phyloP scores from a whole-genome alignment of 2,329 filamentous ascomycete genomes.

The Sporothrix pseudoabietina region DNA sequence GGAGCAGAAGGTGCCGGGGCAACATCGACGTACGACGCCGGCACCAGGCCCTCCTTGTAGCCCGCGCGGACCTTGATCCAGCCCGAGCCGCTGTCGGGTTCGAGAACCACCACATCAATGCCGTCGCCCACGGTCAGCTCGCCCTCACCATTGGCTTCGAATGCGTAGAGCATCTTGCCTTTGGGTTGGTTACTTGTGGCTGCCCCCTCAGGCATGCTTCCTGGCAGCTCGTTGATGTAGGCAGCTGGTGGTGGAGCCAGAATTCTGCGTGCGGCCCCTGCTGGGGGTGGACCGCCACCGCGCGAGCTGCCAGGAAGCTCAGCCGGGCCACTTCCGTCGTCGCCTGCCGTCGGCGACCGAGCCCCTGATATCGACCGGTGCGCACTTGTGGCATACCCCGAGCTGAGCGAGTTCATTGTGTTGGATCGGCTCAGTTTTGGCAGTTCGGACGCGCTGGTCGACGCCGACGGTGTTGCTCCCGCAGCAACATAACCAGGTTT shows the following conservation, averaged over 20 bases:
- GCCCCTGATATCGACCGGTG: constrained; percentile 72
- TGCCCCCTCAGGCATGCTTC: constrained; percentile 50
- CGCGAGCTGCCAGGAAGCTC: constrained; percentile 41
- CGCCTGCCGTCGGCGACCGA: constrained; percentile 47
- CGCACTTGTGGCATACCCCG: constrained; percentile 79
- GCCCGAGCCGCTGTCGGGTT: constrained; percentile 86
- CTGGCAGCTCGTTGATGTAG: constrained; percentile 71
- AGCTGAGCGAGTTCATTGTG: constrained; percentile 88
- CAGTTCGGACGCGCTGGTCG: constrained; percentile 59
- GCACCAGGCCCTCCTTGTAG: constrained; percentile 80
- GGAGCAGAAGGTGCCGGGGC: constrained; percentile 46
- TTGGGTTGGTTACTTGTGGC: constrained; percentile 55
- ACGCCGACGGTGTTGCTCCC: constrained; percentile 19
- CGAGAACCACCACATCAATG: constrained; percentile 73
- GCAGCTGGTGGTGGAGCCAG: constrained; percentile 84
- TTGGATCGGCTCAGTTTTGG: constrained; percentile 75
- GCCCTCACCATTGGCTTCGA: constrained; percentile 77
- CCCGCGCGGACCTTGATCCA: constrained; percentile 85
- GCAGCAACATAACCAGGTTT: constrained; percentile 48
- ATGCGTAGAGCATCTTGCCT: constrained; percentile 88
- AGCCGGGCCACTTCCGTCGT: constrained; percentile 47
- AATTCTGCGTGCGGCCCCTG: constrained; percentile 66
- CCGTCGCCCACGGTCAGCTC: constrained; percentile 82
- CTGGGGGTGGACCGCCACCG: constrained; percentile 41
- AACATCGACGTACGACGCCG: constrained; percentile 79